Base-by-base conservation (phyloP, 495 filamentous ascomycete genomes). In the Aspergillus hancockii region DNA sequence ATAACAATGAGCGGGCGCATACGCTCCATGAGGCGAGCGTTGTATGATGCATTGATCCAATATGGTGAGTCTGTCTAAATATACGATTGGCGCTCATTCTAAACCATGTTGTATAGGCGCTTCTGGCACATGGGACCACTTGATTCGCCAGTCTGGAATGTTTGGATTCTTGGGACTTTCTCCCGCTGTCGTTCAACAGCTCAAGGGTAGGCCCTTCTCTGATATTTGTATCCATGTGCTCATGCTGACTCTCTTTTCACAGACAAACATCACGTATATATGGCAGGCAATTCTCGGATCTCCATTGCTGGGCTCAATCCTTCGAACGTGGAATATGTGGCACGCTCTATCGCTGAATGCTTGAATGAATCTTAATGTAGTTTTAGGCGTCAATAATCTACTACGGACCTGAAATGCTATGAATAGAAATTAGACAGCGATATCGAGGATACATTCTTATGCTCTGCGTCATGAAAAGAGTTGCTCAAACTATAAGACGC, bases 241-340 rank as follows among this genome's bases (percentile, higher is more conserved):
- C 0, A 1, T 14, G 5, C 31, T 62, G 9, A 59, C 12, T 18
- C 8, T 34, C 16, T 10, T 7, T 8, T n/a, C 21, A 23, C 60
- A 74, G 72, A 73, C 25, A 50, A 76, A 56, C 73, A 74, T 41
- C 72, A 76, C 51, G 64, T 75, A 14, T 76, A 76, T 32, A 72
- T 76, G 70, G 71, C 67, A 5, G 67, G 52, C 7, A 76, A 74
- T 40, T 73, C 71, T 43, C 64, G 71, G 9, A 66, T 76, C 2
- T 73, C 73, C 1, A 72, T 73, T 61, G 70, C 66, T 4, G 71
- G 72, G 86, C 51, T 78, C 41, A 77, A 77, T 38, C 41, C 66
- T 22, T 52, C 56, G 8, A 76, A 77, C 67, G 71, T 80, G 7
- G 62, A 70, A 40, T 80, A 80, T 58, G 74, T 79, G 47, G 77